Conservation (phyloP, 2,329 filamentous ascomycete species). For the Phialocephala sp. region DNA sequence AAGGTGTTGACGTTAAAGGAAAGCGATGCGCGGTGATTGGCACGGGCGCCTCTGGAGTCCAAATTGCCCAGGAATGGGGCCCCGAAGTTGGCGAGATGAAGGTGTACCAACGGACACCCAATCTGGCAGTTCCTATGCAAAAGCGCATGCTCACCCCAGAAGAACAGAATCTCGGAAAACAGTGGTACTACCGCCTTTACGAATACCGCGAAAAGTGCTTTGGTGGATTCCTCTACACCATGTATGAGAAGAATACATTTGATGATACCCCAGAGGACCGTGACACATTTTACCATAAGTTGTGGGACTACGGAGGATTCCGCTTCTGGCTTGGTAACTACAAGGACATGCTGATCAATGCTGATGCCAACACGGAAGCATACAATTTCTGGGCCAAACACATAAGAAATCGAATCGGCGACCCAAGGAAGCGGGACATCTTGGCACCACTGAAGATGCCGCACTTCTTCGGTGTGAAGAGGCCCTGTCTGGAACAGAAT, state of each 20-base stretch:
- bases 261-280: conserved; percentile 51
- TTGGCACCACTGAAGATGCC: conserved; percentile 34
- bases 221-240: conserved; percentile 59
- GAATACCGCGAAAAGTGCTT: conserved; percentile 50
- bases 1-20: conserved; percentile 54
- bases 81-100: conserved; percentile 56
- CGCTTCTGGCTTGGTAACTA: conserved; percentile 52
- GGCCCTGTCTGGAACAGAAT: conserved; percentile 50
- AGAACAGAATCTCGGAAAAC: conserved; percentile 36
- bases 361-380: conserved; percentile 48
- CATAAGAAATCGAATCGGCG: conserved; percentile 46
- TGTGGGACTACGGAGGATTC: conserved; percentile 55
- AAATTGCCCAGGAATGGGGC: conserved; percentile 64
- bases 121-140: conserved; percentile 50
- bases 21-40: conserved; percentile 62
- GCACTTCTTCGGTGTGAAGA: conserved; percentile 57
- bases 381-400: conserved; percentile 46
- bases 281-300: conserved; percentile 49
- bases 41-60: conserved; percentile 61
- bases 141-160: conserved; percentile 19
- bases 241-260: conserved; percentile 51
- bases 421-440: conserved; percentile 38
- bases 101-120: conserved; percentile 72
- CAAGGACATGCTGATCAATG: conserved; percentile 50
- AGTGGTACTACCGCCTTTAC: conserved; percentile 59